Evolutionary conservation across 1,139 yeast genomes (phyloP), one percentile per base, ranked within the genome.

Genomic region (Kodamaea suecica): DNA sequence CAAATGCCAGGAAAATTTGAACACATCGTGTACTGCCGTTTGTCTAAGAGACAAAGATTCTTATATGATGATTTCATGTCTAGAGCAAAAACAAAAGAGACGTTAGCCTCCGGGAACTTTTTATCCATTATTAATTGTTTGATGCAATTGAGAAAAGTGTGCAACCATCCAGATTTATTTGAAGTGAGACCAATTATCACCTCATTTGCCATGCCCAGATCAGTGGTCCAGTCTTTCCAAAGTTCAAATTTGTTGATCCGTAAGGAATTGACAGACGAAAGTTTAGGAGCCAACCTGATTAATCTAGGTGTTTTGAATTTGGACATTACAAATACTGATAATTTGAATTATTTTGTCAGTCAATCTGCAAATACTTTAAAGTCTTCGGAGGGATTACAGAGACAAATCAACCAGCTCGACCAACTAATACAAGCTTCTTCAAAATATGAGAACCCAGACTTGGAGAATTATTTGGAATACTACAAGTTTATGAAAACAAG

Each of bases 1-100:
- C 98, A 94, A 60, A 92, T 94, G 98, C 99, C 99, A 1, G 97
- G 86, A 1, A 94, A 94, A 55, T 85, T 87, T 57, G 99, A 94
- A 56, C 99, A 94, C 58, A 80, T 94, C 41, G 80, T 94, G 5
- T 87, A 85, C 52, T 94, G 98, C 63, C 77, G 95, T 24, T 64
- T 94, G 35, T 90, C 97, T 1, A 88, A 92, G 50, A 76, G 99
- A 45, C 99, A 94, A 54, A 66, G 98, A 38, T 86, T 77, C 49
- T 63, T 94, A 36, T 94, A 94, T 52, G 98, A 94, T 58, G 99
- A 94, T 58, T 94, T 94, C 52, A 87, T 94, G 95, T 84, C 96
- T 2, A 72, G 98, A 43, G 95, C 98, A 5, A 94, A 90, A 52
- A 94, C 99, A 0, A 82, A 80, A 49, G 97, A 87, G 45, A 92